Evolutionary conservation across 495 filamentous ascomycete species (phyloP), one percentile per base, ranked within the genome.

Genomic region (Xylona heveae): DNA sequence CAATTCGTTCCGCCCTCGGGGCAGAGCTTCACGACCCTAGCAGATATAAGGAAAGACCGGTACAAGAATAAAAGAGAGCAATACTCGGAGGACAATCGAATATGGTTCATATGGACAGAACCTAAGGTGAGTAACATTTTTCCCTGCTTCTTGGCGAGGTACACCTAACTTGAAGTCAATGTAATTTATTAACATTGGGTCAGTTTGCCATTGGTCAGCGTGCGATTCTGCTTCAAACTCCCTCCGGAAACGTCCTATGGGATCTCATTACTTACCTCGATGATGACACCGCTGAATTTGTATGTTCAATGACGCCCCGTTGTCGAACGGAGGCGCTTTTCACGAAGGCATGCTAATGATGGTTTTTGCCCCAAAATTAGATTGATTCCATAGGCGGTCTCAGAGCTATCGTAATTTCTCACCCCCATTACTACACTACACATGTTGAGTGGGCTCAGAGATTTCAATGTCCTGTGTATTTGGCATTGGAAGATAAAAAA

Each of bases 381-480:
- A 52, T 57, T 33, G 42, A 42, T 8, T 35, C 36, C 18, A 49
- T 45, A 30, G 77, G 77, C 27, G 74, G 72, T 0, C 42, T 84
- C 2, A 51, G 57, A n/a, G 75, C 66, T 0, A 81, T 82, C 23
- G 67, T 82, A 26, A 81, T 85, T 40, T 71, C 65, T 0, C 78
- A 85, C 47, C 78, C 78, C 21, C 78, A 85, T 45, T 85, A 71
- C 46, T 83, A 78, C 49, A 64, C 64, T 10, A 71, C 76, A 6
- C 66, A 78, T 38, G 39, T 69, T 0, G 61, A 68, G 24, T 85
- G 78, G 78, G 68, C 71, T 0, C 42, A 51, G 19, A 44, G 46
- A 1, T 80, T 85, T 33, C 35, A 53, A 1, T 80, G 74, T 40
- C 63, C 62, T 0, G 62, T 83, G 0, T 79, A 69, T 32, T 34